phyloP scores from a whole-genome alignment of 306 rosid species.

The Aeschynomene evenia region DNA sequence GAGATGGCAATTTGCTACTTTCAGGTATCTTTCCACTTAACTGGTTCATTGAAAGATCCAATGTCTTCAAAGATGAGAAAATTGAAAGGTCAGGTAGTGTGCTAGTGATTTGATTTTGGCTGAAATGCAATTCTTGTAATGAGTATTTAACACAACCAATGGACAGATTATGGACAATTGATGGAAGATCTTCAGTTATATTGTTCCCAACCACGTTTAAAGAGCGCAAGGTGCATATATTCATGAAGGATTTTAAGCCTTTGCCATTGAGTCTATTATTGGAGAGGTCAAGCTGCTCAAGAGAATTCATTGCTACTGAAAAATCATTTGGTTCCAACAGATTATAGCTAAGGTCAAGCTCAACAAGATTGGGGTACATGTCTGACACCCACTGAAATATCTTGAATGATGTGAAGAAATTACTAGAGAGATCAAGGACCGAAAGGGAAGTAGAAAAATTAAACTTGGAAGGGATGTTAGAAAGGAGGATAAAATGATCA shows the following conservation, averaged over 20 bases:
- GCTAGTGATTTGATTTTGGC: slow-evolving; percentile 5
- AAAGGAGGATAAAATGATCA: background rate
- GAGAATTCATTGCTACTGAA: background rate
- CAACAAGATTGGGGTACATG: slow-evolving; percentile 2
- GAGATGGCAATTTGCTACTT: background rate
- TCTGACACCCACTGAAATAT: slow-evolving; percentile 32
- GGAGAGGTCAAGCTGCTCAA: slow-evolving; percentile 12
- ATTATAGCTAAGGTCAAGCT: background rate
- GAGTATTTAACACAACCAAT: slow-evolving; percentile 3
- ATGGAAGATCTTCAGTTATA: background rate
- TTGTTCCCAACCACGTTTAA: background rate
- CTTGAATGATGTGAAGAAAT: background rate
- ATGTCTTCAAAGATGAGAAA: background rate
- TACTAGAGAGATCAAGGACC: background rate
- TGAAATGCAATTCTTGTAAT: slow-evolving; percentile 16
- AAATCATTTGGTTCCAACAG: background rate
- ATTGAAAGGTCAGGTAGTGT: slow-evolving; percentile 9
- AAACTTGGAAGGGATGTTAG: background rate
- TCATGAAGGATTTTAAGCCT: background rate
- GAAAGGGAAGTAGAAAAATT: slow-evolving; percentile 23
- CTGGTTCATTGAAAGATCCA: background rate
- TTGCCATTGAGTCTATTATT: background rate
- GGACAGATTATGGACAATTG: background rate
- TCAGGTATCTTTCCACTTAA: background rate
- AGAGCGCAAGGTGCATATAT: background rate